Evolutionary conservation across 2,329 filamentous ascomycete species (phyloP), one percentile per base, ranked within the genome.

Genomic region (Trichophyton schoenleinii): DNA sequence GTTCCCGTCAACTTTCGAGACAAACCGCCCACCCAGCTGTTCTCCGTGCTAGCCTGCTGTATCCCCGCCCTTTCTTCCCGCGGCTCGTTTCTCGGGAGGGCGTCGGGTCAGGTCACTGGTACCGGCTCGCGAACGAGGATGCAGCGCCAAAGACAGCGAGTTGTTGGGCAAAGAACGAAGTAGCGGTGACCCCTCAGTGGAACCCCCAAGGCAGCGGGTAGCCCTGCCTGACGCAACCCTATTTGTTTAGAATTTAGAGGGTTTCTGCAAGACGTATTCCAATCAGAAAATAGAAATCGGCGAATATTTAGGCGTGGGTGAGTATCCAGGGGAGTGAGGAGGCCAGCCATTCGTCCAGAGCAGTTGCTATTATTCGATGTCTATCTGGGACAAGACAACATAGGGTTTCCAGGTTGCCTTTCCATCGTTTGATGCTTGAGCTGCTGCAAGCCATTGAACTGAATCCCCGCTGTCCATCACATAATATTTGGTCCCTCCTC

Each of bases 141-240:
- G 18, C 55, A 58, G 58, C 41, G 58, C 58, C 58, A 59, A 49
- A 48, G 41, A 44, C n/a, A 48, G 36, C 44, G 41, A 48, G 36
- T 59, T 59, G 61, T 61, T 61, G 61, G 62, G 63, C 61, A 38
- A 59, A 11, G 59, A 58, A 62, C 28, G 15, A 65, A 65, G 57
- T 63, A 60, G 64, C 64, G 64, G 64, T 65, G 64, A 65, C 64
- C 61, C 63, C 64, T 64, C 62, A 63, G 62, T 64, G 61, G 64
- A 41, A 48, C 55, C 61, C n/a, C 41, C 15, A 18, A 62, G 58
- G 63, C 62, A 61, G 57, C 62, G 61, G 64, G 61, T 63, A 64
- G 60, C 18, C 59, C 55, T 65, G 64, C 64, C 64, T 64, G 61
- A 65, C 63, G 59, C 59, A 63, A 64, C 61, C 60, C 63, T 41